Percentiles rank a stretch among this genome's conserved stretches.
These are phyloP conservation scores for Scedosporium dehoogii DNA, from an alignment of 2,329 filamentous ascomycete genomes.

Conservation along the genomic window DNA sequence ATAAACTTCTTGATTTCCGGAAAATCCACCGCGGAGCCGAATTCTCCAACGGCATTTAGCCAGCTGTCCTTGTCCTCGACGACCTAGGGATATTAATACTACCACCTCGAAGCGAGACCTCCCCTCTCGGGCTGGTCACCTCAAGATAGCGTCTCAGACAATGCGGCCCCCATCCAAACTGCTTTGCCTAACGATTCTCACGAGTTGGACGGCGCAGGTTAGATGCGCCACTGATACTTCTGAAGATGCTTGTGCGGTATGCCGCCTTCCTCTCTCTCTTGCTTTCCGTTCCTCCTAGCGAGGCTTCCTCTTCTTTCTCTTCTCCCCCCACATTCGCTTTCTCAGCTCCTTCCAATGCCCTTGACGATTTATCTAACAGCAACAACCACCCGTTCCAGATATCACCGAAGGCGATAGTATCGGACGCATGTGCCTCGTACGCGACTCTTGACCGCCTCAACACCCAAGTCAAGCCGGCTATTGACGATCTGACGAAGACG, in stretches of 20 bases:
- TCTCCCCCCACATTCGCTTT: not conserved
- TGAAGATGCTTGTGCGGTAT: slow-evolving; percentile 44
- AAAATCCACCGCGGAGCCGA: not conserved
- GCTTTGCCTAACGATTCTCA: slow-evolving; percentile 47
- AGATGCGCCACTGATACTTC: slow-evolving; percentile 26
- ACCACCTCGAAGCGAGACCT: not conserved
- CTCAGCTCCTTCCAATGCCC: not conserved
- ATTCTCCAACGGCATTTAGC: slow-evolving; percentile 3
- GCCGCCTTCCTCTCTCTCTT: slow-evolving; percentile 18
- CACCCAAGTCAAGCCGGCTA: slow-evolving; percentile 59
- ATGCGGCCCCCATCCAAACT: slow-evolving; percentile 45
- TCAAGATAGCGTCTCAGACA: slow-evolving; percentile 10
- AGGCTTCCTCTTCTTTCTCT: slow-evolving; percentile 10
- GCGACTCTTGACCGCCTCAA: slow-evolving; percentile 82
- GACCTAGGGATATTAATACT: not conserved
- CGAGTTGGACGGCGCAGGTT: slow-evolving; percentile 40
- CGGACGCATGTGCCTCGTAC: slow-evolving; percentile 91
- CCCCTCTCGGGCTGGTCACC: not conserved
- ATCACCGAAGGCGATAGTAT: slow-evolving; percentile 78
- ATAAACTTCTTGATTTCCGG: not conserved
- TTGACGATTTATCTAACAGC: slow-evolving; percentile 26
- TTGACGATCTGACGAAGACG: slow-evolving; percentile 71
- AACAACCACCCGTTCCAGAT: slow-evolving; percentile 46
- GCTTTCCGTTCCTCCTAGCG: slow-evolving; percentile 9
- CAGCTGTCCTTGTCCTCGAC: slow-evolving; percentile 7